phyloP scores from a whole-genome alignment of 1,284 basidiomycete species.

The Taiwanofungus camphoratus region DNA sequence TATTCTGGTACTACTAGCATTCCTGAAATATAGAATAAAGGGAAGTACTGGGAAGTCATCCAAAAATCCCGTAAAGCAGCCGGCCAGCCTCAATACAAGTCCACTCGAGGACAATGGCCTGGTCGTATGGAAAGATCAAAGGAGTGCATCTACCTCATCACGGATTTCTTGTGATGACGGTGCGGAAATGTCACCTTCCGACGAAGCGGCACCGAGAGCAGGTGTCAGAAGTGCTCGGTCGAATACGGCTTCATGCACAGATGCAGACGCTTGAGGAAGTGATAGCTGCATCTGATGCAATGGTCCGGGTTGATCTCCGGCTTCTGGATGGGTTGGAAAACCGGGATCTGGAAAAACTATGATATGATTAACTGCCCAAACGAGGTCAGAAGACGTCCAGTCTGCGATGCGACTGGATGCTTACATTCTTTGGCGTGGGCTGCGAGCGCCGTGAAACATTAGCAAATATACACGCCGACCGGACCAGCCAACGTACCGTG shows the following conservation, averaged over 20 bases:
- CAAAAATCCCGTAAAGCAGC: too few relatives aligned
- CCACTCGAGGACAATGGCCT: too few relatives aligned
- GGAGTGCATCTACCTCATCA: conserved; percentile 26
- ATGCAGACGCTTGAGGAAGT: conserved; percentile 2
- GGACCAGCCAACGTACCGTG: conserved; percentile 40
- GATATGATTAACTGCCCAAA: conserved; percentile 43
- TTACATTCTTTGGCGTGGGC: conserved; percentile 69
- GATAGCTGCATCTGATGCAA: conserved; percentile 1
- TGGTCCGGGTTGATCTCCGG: background rate
- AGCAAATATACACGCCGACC: background rate
- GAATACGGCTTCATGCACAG: conserved; percentile 8
- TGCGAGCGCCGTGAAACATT: conserved; percentile 20
- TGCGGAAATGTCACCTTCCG: conserved; percentile 10
- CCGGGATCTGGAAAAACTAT: conserved; percentile 25
- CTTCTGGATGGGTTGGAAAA: conserved; percentile 2
- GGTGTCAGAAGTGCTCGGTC: background rate
- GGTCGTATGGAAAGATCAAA: too few relatives aligned
- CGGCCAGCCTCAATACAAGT: too few relatives aligned
- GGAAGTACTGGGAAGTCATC: too few relatives aligned
- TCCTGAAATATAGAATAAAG: too few relatives aligned
- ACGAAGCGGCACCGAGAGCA: conserved; percentile 8
- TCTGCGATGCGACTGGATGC: conserved; percentile 19
- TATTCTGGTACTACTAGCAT: too few relatives aligned
- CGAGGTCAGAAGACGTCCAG: conserved; percentile 3
- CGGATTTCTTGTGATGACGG: conserved; percentile 21